Evolutionary conservation across 768 basidiomycete species (phyloP).

Genomic region (Auriscalpium orientale): DNA sequence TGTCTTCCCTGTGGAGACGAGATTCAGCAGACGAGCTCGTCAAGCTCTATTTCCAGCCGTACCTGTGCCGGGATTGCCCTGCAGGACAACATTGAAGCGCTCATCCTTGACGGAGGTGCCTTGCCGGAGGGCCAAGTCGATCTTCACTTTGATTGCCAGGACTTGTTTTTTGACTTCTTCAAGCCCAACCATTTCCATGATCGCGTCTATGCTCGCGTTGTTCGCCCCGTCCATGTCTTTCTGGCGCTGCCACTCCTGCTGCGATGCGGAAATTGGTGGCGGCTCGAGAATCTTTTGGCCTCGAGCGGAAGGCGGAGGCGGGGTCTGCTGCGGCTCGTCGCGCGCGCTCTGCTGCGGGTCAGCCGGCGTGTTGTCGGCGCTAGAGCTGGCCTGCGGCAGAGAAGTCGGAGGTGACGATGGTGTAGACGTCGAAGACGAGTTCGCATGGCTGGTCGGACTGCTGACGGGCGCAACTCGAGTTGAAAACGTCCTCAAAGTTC

Average conservation of each 20-base stretch:
- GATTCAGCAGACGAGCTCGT: too few species aligned
- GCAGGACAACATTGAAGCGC: slow-evolving; percentile 52
- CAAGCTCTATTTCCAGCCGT: slow-evolving; percentile 2
- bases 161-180: slow-evolving; percentile 57
- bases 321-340: too few species aligned
- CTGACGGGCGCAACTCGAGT: background rate
- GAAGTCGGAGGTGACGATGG: background rate
- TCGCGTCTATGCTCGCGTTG: slow-evolving; percentile 49
- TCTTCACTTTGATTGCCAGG: slow-evolving; percentile 49
- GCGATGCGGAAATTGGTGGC: slow-evolving; percentile 7
- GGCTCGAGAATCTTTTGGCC: background rate
- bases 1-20: slow-evolving; percentile 46
- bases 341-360: background rate
- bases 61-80: slow-evolving; percentile 76
- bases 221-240: slow-evolving; percentile 46
- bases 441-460: background rate
- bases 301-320: background rate
- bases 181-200: slow-evolving; percentile 66
- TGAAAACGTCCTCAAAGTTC: background rate
- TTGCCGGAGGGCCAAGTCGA: slow-evolving; percentile 51
- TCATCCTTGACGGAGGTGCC: slow-evolving; percentile 43
- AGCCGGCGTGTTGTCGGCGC: too few species aligned
- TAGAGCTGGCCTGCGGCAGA: background rate
- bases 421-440: too few species aligned
- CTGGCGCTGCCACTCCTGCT: slow-evolving; percentile 46